These are phyloP conservation scores for Globisporangium heterothallicum DNA, from an alignment of 352 stramenopile genomes.

Conservation along the genomic window DNA sequence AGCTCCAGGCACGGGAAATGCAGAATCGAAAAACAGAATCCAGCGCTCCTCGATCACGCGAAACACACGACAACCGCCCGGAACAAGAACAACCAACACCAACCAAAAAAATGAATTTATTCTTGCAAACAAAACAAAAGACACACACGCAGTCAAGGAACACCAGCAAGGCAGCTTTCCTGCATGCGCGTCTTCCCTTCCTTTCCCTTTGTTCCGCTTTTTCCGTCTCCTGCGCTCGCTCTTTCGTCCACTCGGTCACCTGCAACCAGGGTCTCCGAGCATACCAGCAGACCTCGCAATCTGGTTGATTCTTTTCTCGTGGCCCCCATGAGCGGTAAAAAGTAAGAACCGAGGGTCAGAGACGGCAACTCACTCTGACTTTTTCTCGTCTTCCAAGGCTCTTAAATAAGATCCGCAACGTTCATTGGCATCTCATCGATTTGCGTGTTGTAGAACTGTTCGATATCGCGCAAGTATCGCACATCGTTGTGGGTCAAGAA, in stretches of 20 bases:
- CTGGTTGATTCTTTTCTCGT: too few relatives aligned
- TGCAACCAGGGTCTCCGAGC: too few relatives aligned
- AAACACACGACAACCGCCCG: too few relatives aligned
- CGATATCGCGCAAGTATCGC: slow-evolving; percentile 98
- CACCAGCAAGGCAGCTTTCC: not conserved
- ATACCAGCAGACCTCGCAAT: too few relatives aligned
- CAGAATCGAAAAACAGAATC: too few relatives aligned
- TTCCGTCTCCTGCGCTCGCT: slow-evolving; percentile 10
- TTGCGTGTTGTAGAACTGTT: slow-evolving; percentile 99
- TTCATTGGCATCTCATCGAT: slow-evolving; percentile 99
- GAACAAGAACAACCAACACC: not conserved
- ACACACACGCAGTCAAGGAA: too few relatives aligned
- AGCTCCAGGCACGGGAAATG: too few relatives aligned
- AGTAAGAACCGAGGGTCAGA: too few relatives aligned
- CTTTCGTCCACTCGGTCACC: slow-evolving; percentile 25
- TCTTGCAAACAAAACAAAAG: slow-evolving; percentile 14
- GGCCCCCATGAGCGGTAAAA: too few relatives aligned
- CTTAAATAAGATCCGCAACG: slow-evolving; percentile 99
- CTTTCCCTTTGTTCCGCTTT: slow-evolving; percentile 1
- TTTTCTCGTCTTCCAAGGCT: slow-evolving; percentile 28
- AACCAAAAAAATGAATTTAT: slow-evolving; percentile 20
- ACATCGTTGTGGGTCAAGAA: slow-evolving; percentile 99
- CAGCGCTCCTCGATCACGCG: too few relatives aligned
- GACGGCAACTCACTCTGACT: slow-evolving; percentile 30
- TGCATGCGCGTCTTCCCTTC: not conserved